Conservation (phyloP, 768 basidiomycete species). For the Megacollybia marginata region DNA sequence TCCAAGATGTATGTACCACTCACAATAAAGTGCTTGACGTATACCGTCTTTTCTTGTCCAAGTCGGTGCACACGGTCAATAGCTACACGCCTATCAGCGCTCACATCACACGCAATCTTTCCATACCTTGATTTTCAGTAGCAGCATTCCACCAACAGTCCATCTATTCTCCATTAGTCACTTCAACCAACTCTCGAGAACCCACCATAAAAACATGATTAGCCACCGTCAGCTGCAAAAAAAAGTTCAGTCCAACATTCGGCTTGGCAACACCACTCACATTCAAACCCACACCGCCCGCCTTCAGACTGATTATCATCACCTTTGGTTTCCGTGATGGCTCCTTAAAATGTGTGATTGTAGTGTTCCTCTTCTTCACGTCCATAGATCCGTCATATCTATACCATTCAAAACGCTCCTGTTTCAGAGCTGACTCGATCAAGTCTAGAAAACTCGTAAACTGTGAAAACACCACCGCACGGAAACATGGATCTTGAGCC, state of each 20-base stretch:
- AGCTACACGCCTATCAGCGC: slow-evolving; percentile 30
- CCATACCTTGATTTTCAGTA: slow-evolving; percentile 66
- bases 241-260: background rate
- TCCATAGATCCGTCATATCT: slow-evolving; percentile 94
- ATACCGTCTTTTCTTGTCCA: slow-evolving; percentile 75
- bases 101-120: background rate
- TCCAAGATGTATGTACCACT: slow-evolving; percentile 13
- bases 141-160: slow-evolving; percentile 92
- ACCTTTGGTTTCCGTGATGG: slow-evolving; percentile 67
- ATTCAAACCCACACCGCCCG: slow-evolving; percentile 89
- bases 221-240: slow-evolving; percentile 58
- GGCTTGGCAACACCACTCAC: slow-evolving; percentile 28
- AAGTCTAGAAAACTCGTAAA: slow-evolving; percentile 86
- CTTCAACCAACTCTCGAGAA: background rate
- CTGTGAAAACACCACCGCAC: slow-evolving; percentile 86
- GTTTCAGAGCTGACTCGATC: slow-evolving; percentile 62
- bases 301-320: slow-evolving; percentile 74
- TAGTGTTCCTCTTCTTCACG: slow-evolving; percentile 68
- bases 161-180: slow-evolving; percentile 40
- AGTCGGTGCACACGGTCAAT: slow-evolving; percentile 84
- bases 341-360: slow-evolving; percentile 71
- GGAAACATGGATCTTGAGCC: slow-evolving; percentile 68
- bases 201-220: slow-evolving; percentile 83
- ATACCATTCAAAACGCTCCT: slow-evolving; percentile 61
- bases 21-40: slow-evolving; percentile 82